Base-by-base conservation (phyloP, 768 basidiomycete genomes). In the Agrocybe praecox region DNA sequence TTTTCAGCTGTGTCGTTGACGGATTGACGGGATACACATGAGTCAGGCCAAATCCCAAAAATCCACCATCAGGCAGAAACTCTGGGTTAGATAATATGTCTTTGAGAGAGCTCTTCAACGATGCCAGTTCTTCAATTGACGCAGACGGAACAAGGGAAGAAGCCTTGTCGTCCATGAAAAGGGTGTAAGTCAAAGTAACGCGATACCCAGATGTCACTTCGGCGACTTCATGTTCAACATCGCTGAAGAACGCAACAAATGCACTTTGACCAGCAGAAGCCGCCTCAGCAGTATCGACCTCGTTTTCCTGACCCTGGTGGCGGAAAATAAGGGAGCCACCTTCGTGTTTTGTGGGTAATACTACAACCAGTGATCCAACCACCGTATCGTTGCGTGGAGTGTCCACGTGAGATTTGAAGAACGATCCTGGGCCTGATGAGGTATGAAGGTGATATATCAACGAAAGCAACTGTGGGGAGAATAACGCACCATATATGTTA, bases 301-400 rank as follows among this genome's bases (percentile, higher is more conserved):
- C 61, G 70, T 70, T 73, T 47, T 74, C 74, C 8, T 62, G 57
- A 10, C 56, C 67, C 4, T 45, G 49, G 21, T 72, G 63, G 4
- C 68, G 67, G 2, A 83, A 65, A 6, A 70, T 48, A n/a, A n/a
- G n/a, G n/a, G n/a, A n/a, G n/a, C n/a, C n/a, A n/a, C n/a, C n/a
- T n/a, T n/a, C n/a, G 59, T 82, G 77, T 0, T 56, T 11, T 0
- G 76, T 74, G 1, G 80, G 82, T 24, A 80, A 67, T 15, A 80
- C 66, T 24, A 82, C 52, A 2, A 81, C 76, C 24, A 85, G 72
- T 1, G 81, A 82, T 1, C 79, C 80, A 40, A 84, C 76, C 75
- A 80, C 81, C 19, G 61, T 59, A 15, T 69, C 67, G 17, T 66
- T 60, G 1, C 76, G 74, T 4, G 79, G 80, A 0, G 80, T 81